phyloP scores from a whole-genome alignment of 306 rosid genomes.

The Sindora glabra region DNA sequence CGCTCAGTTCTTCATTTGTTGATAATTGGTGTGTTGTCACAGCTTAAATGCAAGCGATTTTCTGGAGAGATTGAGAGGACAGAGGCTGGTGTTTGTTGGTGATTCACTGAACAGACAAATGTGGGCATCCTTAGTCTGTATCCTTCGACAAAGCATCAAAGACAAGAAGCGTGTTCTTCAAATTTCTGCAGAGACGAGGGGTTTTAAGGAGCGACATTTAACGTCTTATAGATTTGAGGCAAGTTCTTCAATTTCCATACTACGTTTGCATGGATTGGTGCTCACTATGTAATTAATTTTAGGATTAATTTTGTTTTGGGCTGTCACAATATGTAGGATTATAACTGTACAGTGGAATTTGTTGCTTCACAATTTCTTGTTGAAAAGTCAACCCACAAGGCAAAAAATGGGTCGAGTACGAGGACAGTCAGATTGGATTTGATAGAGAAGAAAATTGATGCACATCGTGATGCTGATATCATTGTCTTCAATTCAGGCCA shows the following conservation, averaged over 20 bases:
- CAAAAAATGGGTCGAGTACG: constrained; percentile 49
- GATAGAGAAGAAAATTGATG: constrained; percentile 69
- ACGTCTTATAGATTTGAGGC: constrained; percentile 89
- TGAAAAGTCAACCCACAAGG: constrained; percentile 56
- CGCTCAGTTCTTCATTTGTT: constrained; percentile 12
- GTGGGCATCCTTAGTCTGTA: constrained; percentile 95
- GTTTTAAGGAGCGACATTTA: constrained; percentile 78
- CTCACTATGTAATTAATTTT: background rate
- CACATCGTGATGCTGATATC: constrained; percentile 69
- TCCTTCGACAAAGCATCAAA: constrained; percentile 53
- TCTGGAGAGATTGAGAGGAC: constrained; percentile 72
- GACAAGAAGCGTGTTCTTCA: constrained; percentile 63
- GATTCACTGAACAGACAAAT: constrained; percentile 91
- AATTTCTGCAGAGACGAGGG: constrained; percentile 65
- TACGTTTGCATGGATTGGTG: background rate
- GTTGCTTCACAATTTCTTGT: constrained; percentile 87
- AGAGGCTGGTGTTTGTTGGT: constrained; percentile 77
- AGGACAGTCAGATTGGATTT: constrained; percentile 87
- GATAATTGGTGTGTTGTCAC: constrained; percentile 17
- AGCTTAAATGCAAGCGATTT: constrained; percentile 89
- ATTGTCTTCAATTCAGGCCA: constrained; percentile 91
- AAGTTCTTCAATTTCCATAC: constrained; percentile 24
- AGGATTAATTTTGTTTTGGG: background rate
- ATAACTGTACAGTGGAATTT: constrained; percentile 79
- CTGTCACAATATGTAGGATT: constrained; percentile 60